These are phyloP conservation scores for Ormosia emarginata DNA, from an alignment of 306 rosid genomes.

Conservation along the genomic window DNA sequence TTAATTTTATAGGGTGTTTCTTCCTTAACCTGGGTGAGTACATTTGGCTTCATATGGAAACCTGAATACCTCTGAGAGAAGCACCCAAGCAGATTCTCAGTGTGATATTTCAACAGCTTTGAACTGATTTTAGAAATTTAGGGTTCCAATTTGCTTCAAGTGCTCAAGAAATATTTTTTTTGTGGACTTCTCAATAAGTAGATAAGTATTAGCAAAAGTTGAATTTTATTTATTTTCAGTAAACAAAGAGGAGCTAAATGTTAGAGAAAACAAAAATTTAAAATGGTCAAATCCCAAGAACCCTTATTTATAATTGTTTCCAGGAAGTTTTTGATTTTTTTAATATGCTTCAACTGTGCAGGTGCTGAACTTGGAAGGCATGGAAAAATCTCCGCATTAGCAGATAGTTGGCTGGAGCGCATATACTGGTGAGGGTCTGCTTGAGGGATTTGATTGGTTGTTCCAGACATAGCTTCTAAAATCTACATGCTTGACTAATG, in stretches of 20 bases:
- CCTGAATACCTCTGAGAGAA: not conserved
- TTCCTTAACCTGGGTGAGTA: not conserved
- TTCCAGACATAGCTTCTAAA: slow-evolving; percentile 86
- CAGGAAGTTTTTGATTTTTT: not conserved
- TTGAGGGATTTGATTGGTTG: slow-evolving; percentile 86
- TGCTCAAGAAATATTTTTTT: not conserved
- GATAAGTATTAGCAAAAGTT: not conserved
- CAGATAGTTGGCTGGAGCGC: slow-evolving; percentile 82
- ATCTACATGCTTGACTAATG: slow-evolving; percentile 62
- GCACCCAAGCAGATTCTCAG: not conserved
- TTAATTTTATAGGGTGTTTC: not conserved
- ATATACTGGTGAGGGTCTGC: slow-evolving; percentile 70
- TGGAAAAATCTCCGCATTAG: slow-evolving; percentile 82
- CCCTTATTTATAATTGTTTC: not conserved
- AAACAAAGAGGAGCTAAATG: not conserved
- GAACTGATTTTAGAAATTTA: not conserved
- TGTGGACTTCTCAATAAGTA: too few relatives aligned
- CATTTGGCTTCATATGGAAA: not conserved
- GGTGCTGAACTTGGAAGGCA: slow-evolving; percentile 76
- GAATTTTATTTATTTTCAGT: not conserved
- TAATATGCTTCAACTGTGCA: slow-evolving; percentile 5
- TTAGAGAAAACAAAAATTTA: not conserved
- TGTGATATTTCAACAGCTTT: not conserved
- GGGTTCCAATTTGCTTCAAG: not conserved
- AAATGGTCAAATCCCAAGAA: not conserved